Percentiles rank a stretch among this genome's conserved stretches.
Conservation (phyloP, 495 filamentous ascomycete species). For the Talaromyces proteolyticus region DNA sequence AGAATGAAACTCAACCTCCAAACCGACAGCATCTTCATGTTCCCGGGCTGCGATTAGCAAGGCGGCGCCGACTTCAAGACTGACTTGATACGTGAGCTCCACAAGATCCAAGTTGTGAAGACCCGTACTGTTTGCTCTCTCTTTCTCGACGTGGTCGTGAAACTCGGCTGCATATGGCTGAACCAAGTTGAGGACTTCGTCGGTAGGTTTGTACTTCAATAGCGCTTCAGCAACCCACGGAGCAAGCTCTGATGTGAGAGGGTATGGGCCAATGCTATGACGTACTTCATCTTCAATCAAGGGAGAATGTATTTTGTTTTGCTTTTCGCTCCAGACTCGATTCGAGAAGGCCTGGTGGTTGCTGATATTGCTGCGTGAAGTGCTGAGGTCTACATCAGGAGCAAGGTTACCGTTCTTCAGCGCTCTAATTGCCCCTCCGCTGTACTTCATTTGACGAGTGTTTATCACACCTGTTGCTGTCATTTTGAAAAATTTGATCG, state of each 20-base stretch:
- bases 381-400: too few relatives aligned
- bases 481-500: too few relatives aligned
- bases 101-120: not conserved
- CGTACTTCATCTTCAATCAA: not conserved
- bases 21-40: not conserved
- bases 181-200: not conserved
- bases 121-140: not conserved
- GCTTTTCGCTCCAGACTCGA: not conserved
- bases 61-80: not conserved
- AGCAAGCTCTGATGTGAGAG: not conserved
- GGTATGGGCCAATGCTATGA: not conserved
- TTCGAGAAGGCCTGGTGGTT: not conserved
- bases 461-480: not conserved
- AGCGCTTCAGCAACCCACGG: not conserved
- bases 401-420: not conserved
- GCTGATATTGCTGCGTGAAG: not conserved
- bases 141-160: not conserved
- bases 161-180: not conserved
- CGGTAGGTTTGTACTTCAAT: not conserved
- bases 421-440: not conserved
- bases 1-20: not conserved
- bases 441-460: not conserved
- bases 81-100: conserved; percentile 1
- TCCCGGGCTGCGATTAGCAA: not conserved
- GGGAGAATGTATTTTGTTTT: not conserved